These are phyloP conservation scores for Adansonia gregorii DNA, from an alignment of 441 rosid species.

Conservation along the genomic window DNA sequence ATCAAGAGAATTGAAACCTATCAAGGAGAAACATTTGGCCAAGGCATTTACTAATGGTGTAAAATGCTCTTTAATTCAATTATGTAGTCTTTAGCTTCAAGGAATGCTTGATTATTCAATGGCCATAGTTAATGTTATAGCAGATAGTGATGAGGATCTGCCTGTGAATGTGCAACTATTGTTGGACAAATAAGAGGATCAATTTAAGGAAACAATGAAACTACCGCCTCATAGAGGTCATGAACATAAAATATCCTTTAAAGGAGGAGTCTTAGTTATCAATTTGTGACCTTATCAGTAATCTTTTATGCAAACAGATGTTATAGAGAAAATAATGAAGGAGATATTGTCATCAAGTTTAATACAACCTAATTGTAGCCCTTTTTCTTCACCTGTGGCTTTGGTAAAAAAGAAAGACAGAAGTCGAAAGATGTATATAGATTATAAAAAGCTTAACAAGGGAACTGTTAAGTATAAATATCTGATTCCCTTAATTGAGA, in stretches of 20 bases:
- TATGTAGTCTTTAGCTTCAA: background rate
- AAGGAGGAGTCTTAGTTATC: background rate
- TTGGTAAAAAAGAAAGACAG: background rate
- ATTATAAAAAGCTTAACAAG: background rate
- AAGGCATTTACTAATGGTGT: no score
- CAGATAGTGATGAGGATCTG: no score
- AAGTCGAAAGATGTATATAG: background rate
- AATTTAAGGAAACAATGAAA: background rate
- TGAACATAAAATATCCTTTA: background rate
- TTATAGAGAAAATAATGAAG: background rate
- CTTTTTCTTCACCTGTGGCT: background rate
- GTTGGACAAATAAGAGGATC: no score
- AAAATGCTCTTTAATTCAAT: background rate
- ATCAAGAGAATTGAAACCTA: no score
- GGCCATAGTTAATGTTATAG: no score
- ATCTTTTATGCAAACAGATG: background rate
- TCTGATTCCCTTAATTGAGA: no score
- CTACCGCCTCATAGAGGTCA: background rate
- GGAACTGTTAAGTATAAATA: background rate
- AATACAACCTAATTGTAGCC: background rate
- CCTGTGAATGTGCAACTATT: no score
- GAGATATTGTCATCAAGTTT: background rate
- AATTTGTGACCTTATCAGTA: background rate
- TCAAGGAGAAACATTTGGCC: no score
- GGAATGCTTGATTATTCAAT: no score